These are phyloP conservation scores for Syzygium syzygioides DNA, from an alignment of 441 rosid species.

Conservation along the genomic window DNA sequence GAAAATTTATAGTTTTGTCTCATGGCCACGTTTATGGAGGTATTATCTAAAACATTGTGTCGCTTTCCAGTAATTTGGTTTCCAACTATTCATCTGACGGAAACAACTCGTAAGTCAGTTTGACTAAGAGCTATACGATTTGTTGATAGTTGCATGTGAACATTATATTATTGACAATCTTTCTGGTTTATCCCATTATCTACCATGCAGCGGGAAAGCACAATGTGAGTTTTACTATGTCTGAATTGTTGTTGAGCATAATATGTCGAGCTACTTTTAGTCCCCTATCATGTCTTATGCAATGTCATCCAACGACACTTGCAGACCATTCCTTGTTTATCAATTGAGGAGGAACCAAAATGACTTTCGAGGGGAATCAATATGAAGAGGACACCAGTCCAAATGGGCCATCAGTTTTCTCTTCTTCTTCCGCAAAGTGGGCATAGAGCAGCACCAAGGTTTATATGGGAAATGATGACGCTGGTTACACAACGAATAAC, in stretches of 20 bases:
- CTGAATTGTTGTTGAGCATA: neutral
- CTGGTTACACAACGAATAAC: conserved; percentile 20
- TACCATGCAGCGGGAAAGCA: conserved; percentile 41
- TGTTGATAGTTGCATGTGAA: neutral
- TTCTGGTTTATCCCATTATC: conserved; percentile 23
- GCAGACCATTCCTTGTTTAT: conserved; percentile 67
- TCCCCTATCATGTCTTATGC: neutral
- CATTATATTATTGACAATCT: neutral
- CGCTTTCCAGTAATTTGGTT: conserved; percentile 52
- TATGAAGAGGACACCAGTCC: conserved; percentile 39
- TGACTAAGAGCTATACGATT: neutral
- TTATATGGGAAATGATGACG: conserved; percentile 5
- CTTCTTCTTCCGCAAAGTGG: conserved; percentile 31
- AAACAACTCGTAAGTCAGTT: conserved; percentile 49
- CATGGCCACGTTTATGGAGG: neutral
- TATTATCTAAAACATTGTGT: neutral
- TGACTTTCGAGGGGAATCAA: conserved; percentile 4
- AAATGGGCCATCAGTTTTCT: conserved; percentile 33
- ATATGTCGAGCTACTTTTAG: neutral
- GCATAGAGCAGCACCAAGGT: conserved; percentile 69
- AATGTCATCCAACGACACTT: neutral
- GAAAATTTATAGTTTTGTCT: neutral
- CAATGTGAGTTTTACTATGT: conserved; percentile 25
- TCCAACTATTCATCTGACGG: conserved; percentile 36
- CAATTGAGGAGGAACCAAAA: conserved; percentile 59